Conservation (phyloP, 2,329 filamentous ascomycete genomes). For the Diplodia sapinea region DNA sequence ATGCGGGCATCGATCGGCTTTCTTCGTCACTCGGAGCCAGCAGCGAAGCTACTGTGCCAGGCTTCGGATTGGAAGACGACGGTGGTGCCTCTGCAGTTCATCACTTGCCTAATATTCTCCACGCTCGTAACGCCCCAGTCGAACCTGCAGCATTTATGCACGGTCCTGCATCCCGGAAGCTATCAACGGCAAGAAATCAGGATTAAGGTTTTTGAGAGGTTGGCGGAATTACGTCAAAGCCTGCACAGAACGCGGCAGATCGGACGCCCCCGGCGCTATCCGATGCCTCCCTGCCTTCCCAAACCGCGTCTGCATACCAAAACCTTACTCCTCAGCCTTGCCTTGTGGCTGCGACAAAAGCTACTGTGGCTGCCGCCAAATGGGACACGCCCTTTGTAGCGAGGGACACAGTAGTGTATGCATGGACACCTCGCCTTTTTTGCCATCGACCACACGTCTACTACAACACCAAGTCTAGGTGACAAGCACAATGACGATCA, state of each 20-base stretch:
- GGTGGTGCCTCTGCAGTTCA: neutral
- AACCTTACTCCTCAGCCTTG: neutral
- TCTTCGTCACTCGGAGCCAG: neutral
- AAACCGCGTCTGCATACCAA: neutral
- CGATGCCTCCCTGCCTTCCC: neutral
- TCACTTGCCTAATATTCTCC: neutral
- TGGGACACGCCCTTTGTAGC: neutral
- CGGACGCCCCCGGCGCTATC: neutral
- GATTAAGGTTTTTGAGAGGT: conserved; percentile 5
- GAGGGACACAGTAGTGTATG: neutral
- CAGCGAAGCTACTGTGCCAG: neutral
- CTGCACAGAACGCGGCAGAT: neutral
- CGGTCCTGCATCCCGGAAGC: no score
- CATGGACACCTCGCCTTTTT: neutral
- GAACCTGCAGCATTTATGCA: neutral
- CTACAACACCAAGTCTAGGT: neutral
- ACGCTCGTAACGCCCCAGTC: neutral
- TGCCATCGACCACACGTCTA: neutral
- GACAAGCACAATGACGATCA: neutral
- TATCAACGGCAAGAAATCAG: conserved; percentile 15
- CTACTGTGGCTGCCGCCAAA: neutral
- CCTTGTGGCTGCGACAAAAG: neutral
- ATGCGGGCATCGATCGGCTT: neutral
- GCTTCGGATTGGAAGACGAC: neutral
- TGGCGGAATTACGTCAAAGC: neutral